These are phyloP conservation scores for Aspergillus sp. DNA, from an alignment of 2,329 filamentous ascomycete species.

Conservation along the genomic window DNA sequence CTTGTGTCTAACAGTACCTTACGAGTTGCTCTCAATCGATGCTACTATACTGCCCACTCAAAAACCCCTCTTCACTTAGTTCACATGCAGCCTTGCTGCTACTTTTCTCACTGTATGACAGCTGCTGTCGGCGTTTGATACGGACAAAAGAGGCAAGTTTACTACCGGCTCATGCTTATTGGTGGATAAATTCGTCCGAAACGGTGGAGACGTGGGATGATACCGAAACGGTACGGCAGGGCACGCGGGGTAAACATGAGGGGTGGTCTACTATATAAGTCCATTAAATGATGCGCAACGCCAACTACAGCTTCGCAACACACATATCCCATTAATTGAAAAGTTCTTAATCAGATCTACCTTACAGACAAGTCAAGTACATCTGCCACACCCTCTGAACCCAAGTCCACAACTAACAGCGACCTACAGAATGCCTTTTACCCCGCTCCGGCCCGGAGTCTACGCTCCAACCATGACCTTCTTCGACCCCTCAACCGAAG, in stretches of 20 bases:
- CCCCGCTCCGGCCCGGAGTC: conserved; percentile 75
- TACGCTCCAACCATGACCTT: conserved; percentile 91
- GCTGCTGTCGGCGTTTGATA: conserved; percentile 4
- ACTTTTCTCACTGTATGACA: neutral
- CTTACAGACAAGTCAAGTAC: neutral
- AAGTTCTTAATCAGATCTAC: neutral
- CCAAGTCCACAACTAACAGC: neutral
- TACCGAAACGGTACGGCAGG: conserved; percentile 1
- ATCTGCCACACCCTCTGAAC: neutral
- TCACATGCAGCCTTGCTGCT: neutral
- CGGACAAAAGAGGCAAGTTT: neutral
- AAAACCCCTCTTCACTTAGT: neutral
- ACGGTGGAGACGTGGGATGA: conserved; percentile 2
- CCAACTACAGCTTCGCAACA: neutral
- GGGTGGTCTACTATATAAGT: conserved; percentile 6
- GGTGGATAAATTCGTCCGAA: conserved; percentile 4
- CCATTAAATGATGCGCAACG: neutral
- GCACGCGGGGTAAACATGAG: conserved; percentile 10
- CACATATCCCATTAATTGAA: neutral
- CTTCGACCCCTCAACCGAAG: conserved; percentile 80
- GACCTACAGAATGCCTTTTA: conserved; percentile 38
- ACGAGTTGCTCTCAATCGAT: neutral
- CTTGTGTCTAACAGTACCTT: neutral
- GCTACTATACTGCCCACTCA: neutral
- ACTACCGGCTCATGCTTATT: neutral